Conservation (phyloP, 2,329 filamentous ascomycete species). For the Purpureocillium lavendulum region DNA sequence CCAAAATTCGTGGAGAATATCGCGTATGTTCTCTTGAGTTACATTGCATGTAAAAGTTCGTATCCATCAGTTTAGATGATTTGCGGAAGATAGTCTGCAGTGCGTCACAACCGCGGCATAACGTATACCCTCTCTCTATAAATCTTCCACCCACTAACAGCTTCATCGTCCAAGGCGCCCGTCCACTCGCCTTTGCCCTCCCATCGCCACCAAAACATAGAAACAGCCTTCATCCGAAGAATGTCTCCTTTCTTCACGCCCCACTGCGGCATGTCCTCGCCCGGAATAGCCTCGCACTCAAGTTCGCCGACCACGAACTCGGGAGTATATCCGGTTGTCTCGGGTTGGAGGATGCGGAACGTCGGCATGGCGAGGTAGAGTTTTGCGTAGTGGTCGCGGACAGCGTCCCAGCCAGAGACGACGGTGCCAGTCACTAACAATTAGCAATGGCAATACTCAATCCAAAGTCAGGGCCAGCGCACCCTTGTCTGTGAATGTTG, state of each 20-base stretch:
- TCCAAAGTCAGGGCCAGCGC: neutral
- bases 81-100: neutral
- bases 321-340: neutral
- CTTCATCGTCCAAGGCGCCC: constrained; percentile 1
- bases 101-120: neutral
- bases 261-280: neutral
- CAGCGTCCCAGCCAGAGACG: constrained; percentile 1
- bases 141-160: neutral
- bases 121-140: neutral
- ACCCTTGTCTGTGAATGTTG: neutral
- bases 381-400: neutral
- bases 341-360: neutral
- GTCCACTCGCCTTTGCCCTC: constrained; percentile 1
- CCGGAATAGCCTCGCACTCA: neutral
- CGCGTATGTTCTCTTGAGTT: too few species aligned
- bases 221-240: neutral
- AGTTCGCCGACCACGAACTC: neutral
- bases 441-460: neutral
- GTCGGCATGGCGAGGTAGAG: neutral
- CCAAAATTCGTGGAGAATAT: too few species aligned
- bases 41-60: too few species aligned
- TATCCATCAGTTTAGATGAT: neutral
- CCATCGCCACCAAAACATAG: constrained; percentile 1
- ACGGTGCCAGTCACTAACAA: neutral
- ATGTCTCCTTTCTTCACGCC: neutral